Evolutionary conservation across 139 green algal species (phyloP), one percentile per base, ranked within the genome.

Genomic region (Edaphochlamys debaryana): DNA sequence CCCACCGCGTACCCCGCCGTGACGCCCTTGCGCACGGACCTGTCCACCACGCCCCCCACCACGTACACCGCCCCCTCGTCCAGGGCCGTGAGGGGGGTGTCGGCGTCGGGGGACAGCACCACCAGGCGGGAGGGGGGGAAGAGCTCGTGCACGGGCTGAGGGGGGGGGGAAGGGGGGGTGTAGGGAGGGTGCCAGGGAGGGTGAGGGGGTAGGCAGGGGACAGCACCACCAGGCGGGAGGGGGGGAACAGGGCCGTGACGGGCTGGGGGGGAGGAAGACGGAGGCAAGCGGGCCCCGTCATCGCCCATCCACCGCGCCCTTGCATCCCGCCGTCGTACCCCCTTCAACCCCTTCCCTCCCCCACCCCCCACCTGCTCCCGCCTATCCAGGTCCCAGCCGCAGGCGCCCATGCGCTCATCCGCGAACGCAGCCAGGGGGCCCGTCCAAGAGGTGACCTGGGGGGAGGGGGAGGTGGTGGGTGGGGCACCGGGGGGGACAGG

Each of bases 21-120:
- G 5, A 89, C n/a, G 4, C 73, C 79, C 60, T 77, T 78, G 8
- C 37, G 25, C 30, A 89, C 67, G 41, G 34, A 72, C 3, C 60
- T 29, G 74, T 89, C 85, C n/a, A 89, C 79, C 54, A 89, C 85
- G 42, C 85, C 85, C 2, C 85, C 85, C 36, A 89, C 77, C 20
- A 89, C 68, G 52, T 89, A 89, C 69, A 69, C 54, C 38, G 64
- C 67, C 1, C 19, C 9, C 38, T 37, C 40, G 0, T 86, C 41
- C 63, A 89, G 56, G 3, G 30, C 42, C n/a, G 19, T 34, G 54
- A 89, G 62, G n/a, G 85, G 85, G n/a, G 48, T 32, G 19, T 76
- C 73, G 8, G 85, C 85, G 48, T 89, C 85, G 23, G 85, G 85
- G 30, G 79, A 85, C 36, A 89, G 42, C 32, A 89, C 42, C 40